Evolutionary conservation across 2,329 filamentous ascomycete species (phyloP).

Genomic region (Trichoderma asperellum): DNA sequence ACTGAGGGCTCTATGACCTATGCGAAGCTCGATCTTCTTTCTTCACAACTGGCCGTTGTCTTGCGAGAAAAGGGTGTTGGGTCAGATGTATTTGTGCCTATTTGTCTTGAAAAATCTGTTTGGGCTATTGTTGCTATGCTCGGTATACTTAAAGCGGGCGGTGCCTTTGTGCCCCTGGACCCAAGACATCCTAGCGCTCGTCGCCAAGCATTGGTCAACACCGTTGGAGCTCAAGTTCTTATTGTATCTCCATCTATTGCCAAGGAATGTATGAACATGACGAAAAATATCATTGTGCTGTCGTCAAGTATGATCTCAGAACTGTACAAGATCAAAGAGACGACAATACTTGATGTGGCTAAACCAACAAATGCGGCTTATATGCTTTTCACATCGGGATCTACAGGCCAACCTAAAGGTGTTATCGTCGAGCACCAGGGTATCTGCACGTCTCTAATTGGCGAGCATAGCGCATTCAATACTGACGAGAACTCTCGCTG

Average conservation of each 20-base stretch:
- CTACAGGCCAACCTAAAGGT: slow-evolving; percentile 12
- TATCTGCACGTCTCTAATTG: slow-evolving; percentile 10
- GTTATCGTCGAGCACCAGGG: slow-evolving; percentile 16
- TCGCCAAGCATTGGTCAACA: background rate
- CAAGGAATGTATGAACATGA: background rate
- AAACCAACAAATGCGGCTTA: background rate
- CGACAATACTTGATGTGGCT: background rate
- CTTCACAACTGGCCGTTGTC: slow-evolving; percentile 26
- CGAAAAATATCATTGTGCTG: background rate
- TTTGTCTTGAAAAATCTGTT: slow-evolving; percentile 43
- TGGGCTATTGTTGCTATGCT: slow-evolving; percentile 40
- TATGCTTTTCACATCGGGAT: slow-evolving; percentile 19
- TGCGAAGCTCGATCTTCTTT: slow-evolving; percentile 28
- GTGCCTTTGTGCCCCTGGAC: slow-evolving; percentile 29
- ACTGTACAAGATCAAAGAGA: background rate
- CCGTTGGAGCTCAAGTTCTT: slow-evolving; percentile 6
- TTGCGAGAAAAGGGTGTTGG: slow-evolving; percentile 32
- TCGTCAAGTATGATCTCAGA: background rate
- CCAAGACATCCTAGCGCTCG: slow-evolving; percentile 14
- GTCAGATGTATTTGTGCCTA: slow-evolving; percentile 35
- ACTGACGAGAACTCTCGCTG: slow-evolving; percentile 1
- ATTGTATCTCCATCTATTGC: slow-evolving; percentile 17
- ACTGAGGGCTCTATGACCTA: slow-evolving; percentile 28
- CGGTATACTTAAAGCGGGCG: slow-evolving; percentile 41
- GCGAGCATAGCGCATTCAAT: slow-evolving; percentile 1